A percentile compares a stretch with the other conserved stretches of the same genome.
phyloP scores from a whole-genome alignment of 2,329 filamentous ascomycete genomes.

The Aureobasidium subglaciale region DNA sequence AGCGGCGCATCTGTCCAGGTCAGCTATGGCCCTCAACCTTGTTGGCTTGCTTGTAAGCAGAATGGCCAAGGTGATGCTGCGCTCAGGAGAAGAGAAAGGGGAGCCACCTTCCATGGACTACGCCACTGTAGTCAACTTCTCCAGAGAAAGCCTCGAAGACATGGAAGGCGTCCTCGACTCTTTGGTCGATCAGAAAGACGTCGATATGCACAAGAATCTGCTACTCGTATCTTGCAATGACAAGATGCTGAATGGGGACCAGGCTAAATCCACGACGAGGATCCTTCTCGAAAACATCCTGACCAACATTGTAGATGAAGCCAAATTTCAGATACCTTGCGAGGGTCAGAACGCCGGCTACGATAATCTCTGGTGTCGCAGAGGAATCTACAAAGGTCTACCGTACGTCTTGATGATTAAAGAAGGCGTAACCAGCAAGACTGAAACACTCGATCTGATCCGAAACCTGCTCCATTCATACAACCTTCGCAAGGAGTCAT shows the following conservation, averaged over 20 bases:
- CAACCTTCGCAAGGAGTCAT: constrained; percentile 34
- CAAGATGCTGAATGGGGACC: constrained; percentile 40
- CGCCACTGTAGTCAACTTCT: constrained; percentile 43
- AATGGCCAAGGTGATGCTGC: constrained; percentile 29
- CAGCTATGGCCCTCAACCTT: constrained; percentile 40
- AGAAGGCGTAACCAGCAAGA: constrained; percentile 44
- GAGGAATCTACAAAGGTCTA: constrained; percentile 39
- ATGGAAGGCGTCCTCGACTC: constrained; percentile 41
- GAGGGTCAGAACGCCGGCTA: constrained; percentile 25
- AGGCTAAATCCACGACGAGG: constrained; percentile 43
- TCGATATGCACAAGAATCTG: constrained; percentile 36
- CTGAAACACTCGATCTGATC: constrained; percentile 44
- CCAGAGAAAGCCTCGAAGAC: constrained; percentile 43
- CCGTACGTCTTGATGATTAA: constrained; percentile 45
- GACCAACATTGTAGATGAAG: constrained; percentile 28
- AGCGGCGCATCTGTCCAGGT: constrained; percentile 30
- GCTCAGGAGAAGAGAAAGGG: constrained; percentile 38
- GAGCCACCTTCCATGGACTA: constrained; percentile 20
- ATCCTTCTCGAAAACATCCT: constrained; percentile 44
- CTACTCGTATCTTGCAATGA: constrained; percentile 46
- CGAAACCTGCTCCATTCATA: constrained; percentile 45
- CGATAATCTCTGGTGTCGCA: constrained; percentile 29
- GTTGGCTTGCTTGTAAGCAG: not conserved
- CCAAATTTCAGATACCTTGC: constrained; percentile 6
- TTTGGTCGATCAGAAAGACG: constrained; percentile 38